These are phyloP conservation scores for Lyophyllum shimeji DNA, from an alignment of 768 basidiomycete species.

Conservation along the genomic window DNA sequence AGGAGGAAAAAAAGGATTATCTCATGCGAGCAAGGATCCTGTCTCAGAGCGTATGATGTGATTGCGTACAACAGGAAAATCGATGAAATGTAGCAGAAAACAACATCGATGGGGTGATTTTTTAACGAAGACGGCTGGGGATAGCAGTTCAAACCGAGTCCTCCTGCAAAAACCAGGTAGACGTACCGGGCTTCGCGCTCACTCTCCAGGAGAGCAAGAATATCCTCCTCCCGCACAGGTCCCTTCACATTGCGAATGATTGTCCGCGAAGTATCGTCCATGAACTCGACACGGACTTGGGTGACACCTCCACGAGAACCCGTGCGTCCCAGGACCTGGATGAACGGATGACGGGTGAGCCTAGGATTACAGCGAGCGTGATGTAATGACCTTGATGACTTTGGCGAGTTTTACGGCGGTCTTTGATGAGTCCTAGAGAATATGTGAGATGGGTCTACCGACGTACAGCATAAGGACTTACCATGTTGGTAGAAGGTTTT, in stretches of 20 bases:
- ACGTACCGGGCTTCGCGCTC: conserved; percentile 99
- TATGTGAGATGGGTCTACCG: background rate
- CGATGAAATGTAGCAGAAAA: conserved; percentile 9
- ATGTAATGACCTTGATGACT: conserved; percentile 79
- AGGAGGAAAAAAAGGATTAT: background rate
- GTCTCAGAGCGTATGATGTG: conserved; percentile 7
- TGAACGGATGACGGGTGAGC: conserved; percentile 10
- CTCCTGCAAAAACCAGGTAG: background rate
- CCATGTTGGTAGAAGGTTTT: conserved; percentile 26
- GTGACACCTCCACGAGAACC: conserved; percentile 99
- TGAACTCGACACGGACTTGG: conserved; percentile 98
- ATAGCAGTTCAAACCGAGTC: background rate
- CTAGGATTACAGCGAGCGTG: background rate
- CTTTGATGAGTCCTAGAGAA: conserved; percentile 76
- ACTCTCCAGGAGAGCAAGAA: conserved; percentile 93
- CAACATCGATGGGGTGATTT: conserved; percentile 4
- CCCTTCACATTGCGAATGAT: conserved; percentile 99
- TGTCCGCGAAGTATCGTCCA: conserved; percentile 93
- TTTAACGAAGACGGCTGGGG: conserved; percentile 39
- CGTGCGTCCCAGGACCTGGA: conserved; percentile 94
- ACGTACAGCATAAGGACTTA: conserved; percentile 17
- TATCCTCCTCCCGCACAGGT: conserved; percentile 94
- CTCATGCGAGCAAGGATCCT: conserved; percentile 3
- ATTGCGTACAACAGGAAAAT: conserved; percentile 12
- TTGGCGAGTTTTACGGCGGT: conserved; percentile 95